These are phyloP conservation scores for Fraxinus anomala DNA, from an alignment of 257 asterid genomes.

Conservation along the genomic window DNA sequence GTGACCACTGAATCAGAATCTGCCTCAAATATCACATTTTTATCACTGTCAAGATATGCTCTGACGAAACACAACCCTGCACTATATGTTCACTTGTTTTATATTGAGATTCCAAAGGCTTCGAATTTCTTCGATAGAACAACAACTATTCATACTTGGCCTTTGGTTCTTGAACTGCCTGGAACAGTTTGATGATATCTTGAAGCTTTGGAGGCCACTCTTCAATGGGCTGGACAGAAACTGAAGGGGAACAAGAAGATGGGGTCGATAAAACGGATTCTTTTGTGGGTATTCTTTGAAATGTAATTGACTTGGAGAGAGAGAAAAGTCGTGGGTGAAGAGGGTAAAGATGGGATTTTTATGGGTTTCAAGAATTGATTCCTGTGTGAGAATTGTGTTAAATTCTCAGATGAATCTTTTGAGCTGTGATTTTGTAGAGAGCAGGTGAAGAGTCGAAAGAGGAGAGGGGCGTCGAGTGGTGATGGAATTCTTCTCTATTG, in stretches of 20 bases:
- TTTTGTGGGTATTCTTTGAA: slow-evolving; percentile 49
- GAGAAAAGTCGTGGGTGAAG: slow-evolving; percentile 20
- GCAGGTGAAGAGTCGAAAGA: neutral
- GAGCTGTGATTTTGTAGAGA: slow-evolving; percentile 1
- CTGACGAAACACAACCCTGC: slow-evolving; percentile 72
- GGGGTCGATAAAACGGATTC: slow-evolving; percentile 33
- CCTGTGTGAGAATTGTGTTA: neutral
- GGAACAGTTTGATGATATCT: slow-evolving; percentile 66
- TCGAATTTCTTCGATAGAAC: slow-evolving; percentile 64
- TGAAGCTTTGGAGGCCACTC: slow-evolving; percentile 80
- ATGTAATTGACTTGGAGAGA: slow-evolving; percentile 42
- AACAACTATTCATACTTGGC: slow-evolving; percentile 74
- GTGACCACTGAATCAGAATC: slow-evolving; percentile 84
- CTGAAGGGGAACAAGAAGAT: slow-evolving; percentile 38
- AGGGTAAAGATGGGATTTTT: slow-evolving; percentile 31
- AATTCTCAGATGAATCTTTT: neutral
- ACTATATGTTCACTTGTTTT: slow-evolving; percentile 69
- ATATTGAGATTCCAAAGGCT: slow-evolving; percentile 49
- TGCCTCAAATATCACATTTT: slow-evolving; percentile 73
- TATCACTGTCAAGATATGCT: slow-evolving; percentile 59
- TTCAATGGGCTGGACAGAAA: slow-evolving; percentile 56
- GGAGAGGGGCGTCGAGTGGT: neutral
- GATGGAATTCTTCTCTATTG: neutral
- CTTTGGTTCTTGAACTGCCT: slow-evolving; percentile 60
- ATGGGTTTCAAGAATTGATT: slow-evolving; percentile 34